Percentiles rank a stretch among this genome's conserved stretches.
Conservation (phyloP, 148 eudicot genomes). For the Mesembryanthemum crystallinum region DNA sequence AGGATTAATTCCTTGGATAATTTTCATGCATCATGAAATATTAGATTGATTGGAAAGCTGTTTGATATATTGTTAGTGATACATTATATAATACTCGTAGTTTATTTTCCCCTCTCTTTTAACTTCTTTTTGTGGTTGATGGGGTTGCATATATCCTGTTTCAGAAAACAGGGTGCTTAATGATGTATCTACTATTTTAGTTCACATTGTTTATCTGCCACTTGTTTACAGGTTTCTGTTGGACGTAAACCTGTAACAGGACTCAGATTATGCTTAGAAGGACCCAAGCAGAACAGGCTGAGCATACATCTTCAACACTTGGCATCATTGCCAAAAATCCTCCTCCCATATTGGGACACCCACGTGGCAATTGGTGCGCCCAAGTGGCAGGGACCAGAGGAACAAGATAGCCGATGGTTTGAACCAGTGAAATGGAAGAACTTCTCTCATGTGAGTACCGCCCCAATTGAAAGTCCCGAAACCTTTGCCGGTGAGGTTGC, state of each 20-base stretch:
- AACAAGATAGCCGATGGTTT: slow-evolving; percentile 98
- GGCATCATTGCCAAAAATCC: slow-evolving; percentile 74
- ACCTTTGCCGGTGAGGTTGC: slow-evolving; percentile 59
- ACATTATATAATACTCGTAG: neutral
- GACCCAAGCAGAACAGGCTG: slow-evolving; percentile 73
- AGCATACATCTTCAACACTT: slow-evolving; percentile 75
- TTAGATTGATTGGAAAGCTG: neutral
- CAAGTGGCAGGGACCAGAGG: slow-evolving; percentile 93
- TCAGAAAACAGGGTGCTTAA: neutral
- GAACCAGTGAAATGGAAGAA: slow-evolving; percentile 94
- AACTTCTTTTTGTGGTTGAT: neutral
- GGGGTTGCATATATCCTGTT: neutral
- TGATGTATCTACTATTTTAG: neutral
- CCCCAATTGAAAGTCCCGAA: slow-evolving; percentile 82
- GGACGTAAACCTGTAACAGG: slow-evolving; percentile 98
- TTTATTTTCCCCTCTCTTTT: neutral
- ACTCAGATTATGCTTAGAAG: slow-evolving; percentile 69
- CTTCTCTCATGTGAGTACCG: slow-evolving; percentile 90
- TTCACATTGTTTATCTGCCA: neutral
- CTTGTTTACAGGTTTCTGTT: slow-evolving; percentile 62
- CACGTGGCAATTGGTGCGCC: slow-evolving; percentile 91
- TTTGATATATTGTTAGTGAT: neutral
- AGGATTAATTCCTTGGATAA: neutral
- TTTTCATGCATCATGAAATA: neutral
- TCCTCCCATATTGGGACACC: slow-evolving; percentile 74